Evolutionary conservation across 2,329 filamentous ascomycete genomes (phyloP).

Genomic region (Teratosphaeria epicoccoides): DNA sequence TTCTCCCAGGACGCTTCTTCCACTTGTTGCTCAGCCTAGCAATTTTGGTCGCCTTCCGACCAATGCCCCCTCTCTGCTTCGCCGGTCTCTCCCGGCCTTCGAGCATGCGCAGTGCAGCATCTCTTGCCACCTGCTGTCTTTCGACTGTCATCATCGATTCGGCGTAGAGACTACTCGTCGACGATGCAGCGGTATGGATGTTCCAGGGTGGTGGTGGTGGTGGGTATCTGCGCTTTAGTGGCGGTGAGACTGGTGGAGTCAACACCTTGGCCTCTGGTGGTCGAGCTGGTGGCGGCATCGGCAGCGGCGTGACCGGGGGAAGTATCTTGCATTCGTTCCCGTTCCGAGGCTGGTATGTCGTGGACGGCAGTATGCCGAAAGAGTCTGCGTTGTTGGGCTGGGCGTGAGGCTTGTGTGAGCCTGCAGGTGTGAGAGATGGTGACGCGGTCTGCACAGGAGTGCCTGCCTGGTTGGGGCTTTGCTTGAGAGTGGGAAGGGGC

Average conservation of each 20-base stretch:
- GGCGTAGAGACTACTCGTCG: slow-evolving; percentile 4
- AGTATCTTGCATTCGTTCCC: neutral
- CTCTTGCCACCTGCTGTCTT: neutral
- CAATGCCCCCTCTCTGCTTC: neutral
- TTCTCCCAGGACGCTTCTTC: neutral
- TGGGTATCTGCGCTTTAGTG: neutral
- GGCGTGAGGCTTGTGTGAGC: neutral
- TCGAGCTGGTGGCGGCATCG: neutral
- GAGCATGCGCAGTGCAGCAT: slow-evolving; percentile 5
- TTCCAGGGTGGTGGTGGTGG: neutral
- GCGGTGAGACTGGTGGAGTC: neutral
- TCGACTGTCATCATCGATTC: slow-evolving; percentile 2
- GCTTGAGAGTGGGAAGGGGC: neutral
- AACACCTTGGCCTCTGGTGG: neutral
- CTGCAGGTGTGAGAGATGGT: neutral
- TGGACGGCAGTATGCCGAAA: neutral
- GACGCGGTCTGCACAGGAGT: neutral
- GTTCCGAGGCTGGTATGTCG: neutral
- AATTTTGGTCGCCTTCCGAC: neutral
- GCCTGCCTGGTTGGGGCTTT: neutral
- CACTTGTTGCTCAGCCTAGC: neutral
- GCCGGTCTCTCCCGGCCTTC: slow-evolving; percentile 3
- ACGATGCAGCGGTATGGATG: slow-evolving; percentile 7
- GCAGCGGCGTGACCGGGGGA: neutral
- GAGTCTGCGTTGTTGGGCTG: neutral